Percentiles rank a stretch among this genome's conserved stretches.
phyloP scores from a whole-genome alignment of 129 eudicot species.

The Arctium minus region DNA sequence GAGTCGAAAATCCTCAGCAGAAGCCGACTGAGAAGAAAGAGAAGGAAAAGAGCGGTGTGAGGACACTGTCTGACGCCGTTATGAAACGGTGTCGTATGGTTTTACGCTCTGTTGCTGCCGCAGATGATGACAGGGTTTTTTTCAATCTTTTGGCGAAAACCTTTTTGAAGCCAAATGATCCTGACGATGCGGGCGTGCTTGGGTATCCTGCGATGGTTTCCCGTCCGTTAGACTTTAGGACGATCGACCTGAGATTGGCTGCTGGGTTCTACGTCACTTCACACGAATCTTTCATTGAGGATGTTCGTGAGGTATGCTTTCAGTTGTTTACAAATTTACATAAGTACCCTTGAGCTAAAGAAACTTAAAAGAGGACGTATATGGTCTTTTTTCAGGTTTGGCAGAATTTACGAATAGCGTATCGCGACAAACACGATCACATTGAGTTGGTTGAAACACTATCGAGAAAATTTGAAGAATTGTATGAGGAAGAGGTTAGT shows the following conservation, averaged over 20 bases:
- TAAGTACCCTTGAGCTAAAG: neutral
- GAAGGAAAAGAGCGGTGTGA: slow-evolving; percentile 40
- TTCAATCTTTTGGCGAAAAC: slow-evolving; percentile 81
- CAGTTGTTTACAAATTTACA: neutral
- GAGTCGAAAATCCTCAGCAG: slow-evolving; percentile 41
- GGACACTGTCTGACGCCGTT: slow-evolving; percentile 54
- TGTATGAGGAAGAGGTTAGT: slow-evolving; percentile 84
- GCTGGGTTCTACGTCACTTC: slow-evolving; percentile 81
- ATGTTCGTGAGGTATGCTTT: slow-evolving; percentile 56
- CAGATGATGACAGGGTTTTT: slow-evolving; percentile 70
- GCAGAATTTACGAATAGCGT: slow-evolving; percentile 74
- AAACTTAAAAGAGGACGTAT: neutral
- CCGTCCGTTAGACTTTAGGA: slow-evolving; percentile 90
- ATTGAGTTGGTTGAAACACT: slow-evolving; percentile 58
- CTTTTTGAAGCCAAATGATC: slow-evolving; percentile 52
- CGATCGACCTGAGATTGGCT: slow-evolving; percentile 80
- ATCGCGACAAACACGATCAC: slow-evolving; percentile 53
- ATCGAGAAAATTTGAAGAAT: slow-evolving; percentile 55
- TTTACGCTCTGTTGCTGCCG: slow-evolving; percentile 61
- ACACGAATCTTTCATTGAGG: slow-evolving; percentile 89
- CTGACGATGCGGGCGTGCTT: slow-evolving; percentile 83
- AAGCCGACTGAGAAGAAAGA: slow-evolving; percentile 64
- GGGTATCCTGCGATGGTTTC: slow-evolving; percentile 96
- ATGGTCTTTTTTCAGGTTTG: slow-evolving; percentile 55
- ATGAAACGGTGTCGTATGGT: slow-evolving; percentile 80